phyloP scores from a whole-genome alignment of 352 stramenopile species.

The Thalassiosira delicatula region DNA sequence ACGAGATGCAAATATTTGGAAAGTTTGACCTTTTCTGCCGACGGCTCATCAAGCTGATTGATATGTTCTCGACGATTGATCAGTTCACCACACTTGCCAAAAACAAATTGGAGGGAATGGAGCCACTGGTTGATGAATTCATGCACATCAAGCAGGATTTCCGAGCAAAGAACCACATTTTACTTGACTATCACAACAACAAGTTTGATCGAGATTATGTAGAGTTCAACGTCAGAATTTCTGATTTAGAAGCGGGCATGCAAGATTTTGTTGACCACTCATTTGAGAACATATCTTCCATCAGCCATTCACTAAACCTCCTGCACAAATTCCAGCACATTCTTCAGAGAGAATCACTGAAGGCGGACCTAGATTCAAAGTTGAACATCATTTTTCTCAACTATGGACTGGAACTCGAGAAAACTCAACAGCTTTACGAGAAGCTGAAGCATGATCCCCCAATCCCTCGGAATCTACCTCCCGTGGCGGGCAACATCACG shows the following conservation, averaged over 20 bases:
- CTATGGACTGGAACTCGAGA: constrained; percentile 96
- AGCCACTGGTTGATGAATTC: constrained; percentile 91
- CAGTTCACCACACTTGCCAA: constrained; percentile 89
- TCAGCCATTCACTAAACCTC: constrained; percentile 95
- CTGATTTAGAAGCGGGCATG: constrained; percentile 93
- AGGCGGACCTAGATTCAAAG: constrained; percentile 97
- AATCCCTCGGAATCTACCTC: constrained; percentile 95
- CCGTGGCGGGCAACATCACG: constrained; percentile 97
- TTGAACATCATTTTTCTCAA: constrained; percentile 99
- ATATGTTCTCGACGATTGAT: constrained; percentile 99
- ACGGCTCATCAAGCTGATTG: constrained; percentile 97
- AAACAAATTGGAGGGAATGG: constrained; percentile 94
- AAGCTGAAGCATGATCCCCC: constrained; percentile 97
- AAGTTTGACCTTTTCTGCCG: constrained; percentile 98
- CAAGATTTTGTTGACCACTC: constrained; percentile 99
- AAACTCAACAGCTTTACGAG: constrained; percentile 97
- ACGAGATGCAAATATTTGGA: constrained; percentile 98
- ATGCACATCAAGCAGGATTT: constrained; percentile 90
- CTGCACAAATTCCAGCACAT: constrained; percentile 98
- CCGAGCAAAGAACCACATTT: constrained; percentile 92
- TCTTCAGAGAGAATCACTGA: constrained; percentile 96
- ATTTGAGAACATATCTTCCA: constrained; percentile 98
- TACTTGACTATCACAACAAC: constrained; percentile 99
- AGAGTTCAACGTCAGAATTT: constrained; percentile 91
- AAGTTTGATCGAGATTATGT: constrained; percentile 96